Conservation (phyloP, 352 stramenopile genomes). For the Phytophthora pini region DNA sequence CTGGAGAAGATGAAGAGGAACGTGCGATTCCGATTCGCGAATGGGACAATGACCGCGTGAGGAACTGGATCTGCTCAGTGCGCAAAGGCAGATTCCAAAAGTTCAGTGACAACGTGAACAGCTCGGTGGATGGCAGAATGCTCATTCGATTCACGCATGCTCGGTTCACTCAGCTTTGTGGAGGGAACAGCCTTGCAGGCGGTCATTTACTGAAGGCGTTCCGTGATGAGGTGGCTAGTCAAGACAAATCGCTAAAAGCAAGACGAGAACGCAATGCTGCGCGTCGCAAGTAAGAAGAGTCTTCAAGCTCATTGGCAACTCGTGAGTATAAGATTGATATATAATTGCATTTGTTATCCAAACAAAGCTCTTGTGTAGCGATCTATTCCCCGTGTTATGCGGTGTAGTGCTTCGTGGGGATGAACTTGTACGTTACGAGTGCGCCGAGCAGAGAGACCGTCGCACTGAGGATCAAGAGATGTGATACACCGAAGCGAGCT, state of each 20-base stretch:
- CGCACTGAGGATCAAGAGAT: constrained; percentile 63
- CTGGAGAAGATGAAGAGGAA: constrained; percentile 41
- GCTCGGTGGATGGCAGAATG: constrained; percentile 62
- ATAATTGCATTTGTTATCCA: constrained; percentile 15
- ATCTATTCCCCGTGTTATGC: constrained; percentile 10
- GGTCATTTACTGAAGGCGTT: constrained; percentile 68
- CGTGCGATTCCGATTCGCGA: constrained; percentile 52
- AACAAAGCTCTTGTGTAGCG: constrained; percentile 11
- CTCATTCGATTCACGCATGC: constrained; percentile 65
- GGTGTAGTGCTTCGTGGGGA: constrained; percentile 58
- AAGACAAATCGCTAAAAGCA: constrained; percentile 64
- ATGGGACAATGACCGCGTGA: constrained; percentile 65
- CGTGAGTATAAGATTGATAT: constrained; percentile 22
- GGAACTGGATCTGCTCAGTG: constrained; percentile 57
- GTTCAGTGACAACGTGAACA: constrained; percentile 54
- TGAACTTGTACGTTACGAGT: constrained; percentile 68
- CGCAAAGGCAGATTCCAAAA: constrained; percentile 60
- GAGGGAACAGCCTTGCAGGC: constrained; percentile 61
- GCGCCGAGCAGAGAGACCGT: constrained; percentile 66
- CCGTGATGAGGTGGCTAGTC: constrained; percentile 54
- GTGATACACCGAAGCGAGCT: constrained; percentile 58
- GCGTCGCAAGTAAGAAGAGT: constrained; percentile 27
- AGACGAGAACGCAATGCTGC: constrained; percentile 54
- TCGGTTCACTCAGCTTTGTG: constrained; percentile 73
- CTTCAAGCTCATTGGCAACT: background rate